Conservation (phyloP, 192 early-diverging fungal species). For the Gryganskiella cystojenkinii region DNA sequence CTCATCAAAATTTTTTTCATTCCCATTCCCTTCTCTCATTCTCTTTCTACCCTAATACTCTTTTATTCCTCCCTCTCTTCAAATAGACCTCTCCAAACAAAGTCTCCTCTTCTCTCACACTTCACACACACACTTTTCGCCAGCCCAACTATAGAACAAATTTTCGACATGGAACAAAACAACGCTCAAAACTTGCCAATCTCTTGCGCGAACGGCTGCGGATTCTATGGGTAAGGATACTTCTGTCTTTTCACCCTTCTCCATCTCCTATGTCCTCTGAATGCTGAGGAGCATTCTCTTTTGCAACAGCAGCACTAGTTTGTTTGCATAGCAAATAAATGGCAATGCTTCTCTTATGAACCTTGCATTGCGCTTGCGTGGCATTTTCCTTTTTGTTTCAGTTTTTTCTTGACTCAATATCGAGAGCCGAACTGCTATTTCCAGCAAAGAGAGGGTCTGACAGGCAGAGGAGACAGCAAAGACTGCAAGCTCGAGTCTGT, state of each 20-base stretch:
- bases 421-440: no score
- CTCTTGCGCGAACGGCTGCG: constrained; percentile 76
- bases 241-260: neutral
- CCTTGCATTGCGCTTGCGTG: no score
- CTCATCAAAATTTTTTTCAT: no score
- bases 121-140: neutral
- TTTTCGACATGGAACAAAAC: constrained; percentile 74
- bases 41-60: neutral
- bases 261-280: neutral
- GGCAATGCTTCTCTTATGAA: no score
- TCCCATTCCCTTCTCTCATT: neutral
- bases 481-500: no score
- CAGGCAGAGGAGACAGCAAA: no score
- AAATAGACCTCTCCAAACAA: neutral
- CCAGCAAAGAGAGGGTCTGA: no score
- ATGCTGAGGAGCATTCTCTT: no score
- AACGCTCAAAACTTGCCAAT: constrained; percentile 63
- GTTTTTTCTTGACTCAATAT: no score
- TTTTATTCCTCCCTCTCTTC: neutral
- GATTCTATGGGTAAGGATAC: constrained; percentile 73
- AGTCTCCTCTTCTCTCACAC: neutral
- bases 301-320: no score
- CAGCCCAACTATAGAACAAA: neutral
- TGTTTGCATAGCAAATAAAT: no score
- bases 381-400: no score